Evolutionary conservation across 306 rosid species (phyloP).

Genomic region (Bauhinia variegata): DNA sequence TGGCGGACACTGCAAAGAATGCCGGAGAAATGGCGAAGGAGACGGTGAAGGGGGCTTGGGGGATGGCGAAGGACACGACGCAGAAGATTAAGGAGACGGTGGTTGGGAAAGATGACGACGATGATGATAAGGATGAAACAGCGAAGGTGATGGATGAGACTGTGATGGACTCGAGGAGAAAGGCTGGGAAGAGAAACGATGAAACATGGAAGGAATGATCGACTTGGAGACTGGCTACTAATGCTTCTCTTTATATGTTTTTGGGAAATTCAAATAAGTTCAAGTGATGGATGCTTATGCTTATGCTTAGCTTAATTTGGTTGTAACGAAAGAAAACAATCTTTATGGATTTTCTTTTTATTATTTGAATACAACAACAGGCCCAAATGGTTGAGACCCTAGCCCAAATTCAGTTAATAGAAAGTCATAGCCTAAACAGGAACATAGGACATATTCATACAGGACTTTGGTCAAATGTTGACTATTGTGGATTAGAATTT

Average conservation of each 20-base stretch:
- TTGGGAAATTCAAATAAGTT: too few relatives aligned
- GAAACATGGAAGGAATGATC: not conserved
- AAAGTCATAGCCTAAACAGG: too few relatives aligned
- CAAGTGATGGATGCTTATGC: too few relatives aligned
- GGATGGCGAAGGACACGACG: constrained; percentile 45
- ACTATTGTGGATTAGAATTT: too few relatives aligned
- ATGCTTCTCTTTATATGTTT: not conserved
- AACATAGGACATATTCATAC: too few relatives aligned
- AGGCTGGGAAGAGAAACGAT: constrained; percentile 36
- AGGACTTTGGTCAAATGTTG: too few relatives aligned
- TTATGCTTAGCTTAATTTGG: too few relatives aligned
- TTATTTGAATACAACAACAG: too few relatives aligned
- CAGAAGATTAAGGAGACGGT: constrained; percentile 65
- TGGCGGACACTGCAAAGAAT: constrained; percentile 32
- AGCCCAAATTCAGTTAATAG: too few relatives aligned
- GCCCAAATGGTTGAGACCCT: too few relatives aligned
- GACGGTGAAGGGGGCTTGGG: constrained; percentile 43
- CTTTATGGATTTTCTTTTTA: too few relatives aligned
- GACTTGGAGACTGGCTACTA: not conserved
- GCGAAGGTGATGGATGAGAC: constrained; percentile 40
- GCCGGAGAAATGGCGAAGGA: constrained; percentile 52
- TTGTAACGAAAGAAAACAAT: too few relatives aligned
- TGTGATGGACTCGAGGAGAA: constrained; percentile 34
- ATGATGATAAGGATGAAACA: constrained; percentile 25
- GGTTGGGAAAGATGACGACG: constrained; percentile 52